Conservation (phyloP, 768 basidiomycete species). For the Imleria badia region DNA sequence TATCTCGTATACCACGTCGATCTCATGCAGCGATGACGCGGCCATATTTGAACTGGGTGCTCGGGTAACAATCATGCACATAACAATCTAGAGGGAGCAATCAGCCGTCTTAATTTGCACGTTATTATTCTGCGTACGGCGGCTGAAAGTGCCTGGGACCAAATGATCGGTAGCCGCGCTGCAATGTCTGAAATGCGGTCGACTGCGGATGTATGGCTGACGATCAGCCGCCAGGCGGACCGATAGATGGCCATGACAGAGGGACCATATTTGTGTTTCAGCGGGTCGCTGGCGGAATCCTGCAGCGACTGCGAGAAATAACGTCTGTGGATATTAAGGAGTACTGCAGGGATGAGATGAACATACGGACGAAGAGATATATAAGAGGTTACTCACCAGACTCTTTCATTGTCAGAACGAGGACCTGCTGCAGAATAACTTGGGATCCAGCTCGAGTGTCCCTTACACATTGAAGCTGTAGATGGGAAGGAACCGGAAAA, state of each 20-base stretch:
- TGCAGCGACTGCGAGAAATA: constrained; percentile 69
- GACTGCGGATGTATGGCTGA: constrained; percentile 47
- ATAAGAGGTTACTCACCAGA: constrained; percentile 36
- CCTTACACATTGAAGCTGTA: constrained; percentile 38
- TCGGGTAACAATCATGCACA: constrained; percentile 54
- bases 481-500: constrained; percentile 48
- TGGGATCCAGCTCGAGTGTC: constrained; percentile 17
- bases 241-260: constrained; percentile 74
- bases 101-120: background rate
- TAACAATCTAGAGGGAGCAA: constrained; percentile 45
- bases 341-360: constrained; percentile 36
- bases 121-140: constrained; percentile 43
- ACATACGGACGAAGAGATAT: background rate
- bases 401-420: constrained; percentile 49
- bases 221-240: constrained; percentile 65
- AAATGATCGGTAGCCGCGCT: constrained; percentile 49
- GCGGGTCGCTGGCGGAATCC: constrained; percentile 54
- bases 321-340: constrained; percentile 64
- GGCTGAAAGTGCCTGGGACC: constrained; percentile 67
- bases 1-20: constrained; percentile 43
- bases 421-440: constrained; percentile 41
- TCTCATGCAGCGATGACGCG: constrained; percentile 45
- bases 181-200: constrained; percentile 40
- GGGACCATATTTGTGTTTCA: constrained; percentile 61
- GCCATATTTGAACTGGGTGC: constrained; percentile 51